A percentile compares a stretch with the other conserved stretches of the same genome.
phyloP scores from a whole-genome alignment of 164 flowering plant species.

The Kingdonia uniflora region DNA sequence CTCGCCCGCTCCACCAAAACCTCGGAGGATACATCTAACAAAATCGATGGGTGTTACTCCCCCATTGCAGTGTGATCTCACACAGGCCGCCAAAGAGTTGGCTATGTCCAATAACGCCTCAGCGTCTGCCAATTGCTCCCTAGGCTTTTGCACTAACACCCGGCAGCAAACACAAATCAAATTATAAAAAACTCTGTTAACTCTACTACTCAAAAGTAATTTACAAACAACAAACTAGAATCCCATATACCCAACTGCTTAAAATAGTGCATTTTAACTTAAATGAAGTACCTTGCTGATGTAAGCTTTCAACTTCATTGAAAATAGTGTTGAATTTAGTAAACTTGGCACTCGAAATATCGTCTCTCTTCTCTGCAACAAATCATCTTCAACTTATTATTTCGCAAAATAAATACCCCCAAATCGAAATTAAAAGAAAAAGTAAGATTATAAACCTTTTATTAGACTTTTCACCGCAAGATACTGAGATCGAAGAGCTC shows the following conservation, averaged over 20 bases:
- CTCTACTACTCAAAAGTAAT: too few relatives aligned
- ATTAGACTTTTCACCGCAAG: too few relatives aligned
- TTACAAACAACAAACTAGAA: too few relatives aligned
- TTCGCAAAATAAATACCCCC: too few relatives aligned
- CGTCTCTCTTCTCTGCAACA: neutral
- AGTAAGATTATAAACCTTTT: too few relatives aligned
- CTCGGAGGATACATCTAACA: neutral
- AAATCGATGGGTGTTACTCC: neutral
- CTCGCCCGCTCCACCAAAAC: neutral
- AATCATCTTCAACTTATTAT: too few relatives aligned
- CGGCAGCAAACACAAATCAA: neutral
- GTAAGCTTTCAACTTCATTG: neutral
- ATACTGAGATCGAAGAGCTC: too few relatives aligned
- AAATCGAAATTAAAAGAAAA: too few relatives aligned
- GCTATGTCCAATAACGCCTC: neutral
- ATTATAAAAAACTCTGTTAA: too few relatives aligned
- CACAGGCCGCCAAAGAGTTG: neutral
- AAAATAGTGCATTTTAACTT: neutral
- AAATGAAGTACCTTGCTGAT: neutral
- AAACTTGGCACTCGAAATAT: neutral
- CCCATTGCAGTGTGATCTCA: neutral
- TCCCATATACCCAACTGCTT: too few relatives aligned
- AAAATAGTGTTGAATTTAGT: neutral
- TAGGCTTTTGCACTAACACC: constrained; percentile 1
- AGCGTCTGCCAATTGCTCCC: constrained; percentile 2